phyloP scores from a whole-genome alignment of 2,329 filamentous ascomycete genomes.

The Colletotrichum scovillei region DNA sequence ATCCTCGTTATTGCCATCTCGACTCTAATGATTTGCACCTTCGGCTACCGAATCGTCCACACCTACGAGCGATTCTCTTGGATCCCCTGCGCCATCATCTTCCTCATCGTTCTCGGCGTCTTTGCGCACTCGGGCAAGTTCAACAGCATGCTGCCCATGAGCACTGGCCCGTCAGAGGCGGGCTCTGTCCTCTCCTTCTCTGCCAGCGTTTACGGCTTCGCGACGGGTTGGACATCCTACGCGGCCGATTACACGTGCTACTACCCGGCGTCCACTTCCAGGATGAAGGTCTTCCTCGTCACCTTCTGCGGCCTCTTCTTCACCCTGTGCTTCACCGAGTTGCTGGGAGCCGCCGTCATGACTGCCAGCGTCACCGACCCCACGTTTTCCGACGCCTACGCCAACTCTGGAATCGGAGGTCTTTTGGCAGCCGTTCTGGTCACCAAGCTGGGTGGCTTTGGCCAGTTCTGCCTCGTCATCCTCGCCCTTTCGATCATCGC shows the following conservation, averaged over 20 bases:
- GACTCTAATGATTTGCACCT: conserved; percentile 77
- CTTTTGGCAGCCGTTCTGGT: conserved; percentile 74
- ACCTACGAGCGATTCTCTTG: conserved; percentile 80
- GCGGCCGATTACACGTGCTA: conserved; percentile 86
- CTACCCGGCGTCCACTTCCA: conserved; percentile 71
- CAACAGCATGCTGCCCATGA: conserved; percentile 65
- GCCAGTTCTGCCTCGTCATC: conserved; percentile 77
- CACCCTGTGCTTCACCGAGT: conserved; percentile 79
- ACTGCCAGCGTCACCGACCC: conserved; percentile 65
- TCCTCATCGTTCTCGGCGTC: conserved; percentile 76
- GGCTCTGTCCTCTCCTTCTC: conserved; percentile 74
- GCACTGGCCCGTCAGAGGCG: conserved; percentile 67
- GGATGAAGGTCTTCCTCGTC: conserved; percentile 73
- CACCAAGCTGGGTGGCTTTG: conserved; percentile 73
- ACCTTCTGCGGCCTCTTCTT: conserved; percentile 77
- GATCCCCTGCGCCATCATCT: conserved; percentile 79
- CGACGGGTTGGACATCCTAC: conserved; percentile 79
- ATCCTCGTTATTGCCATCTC: conserved; percentile 81
- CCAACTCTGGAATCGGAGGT: conserved; percentile 66
- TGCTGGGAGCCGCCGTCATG: conserved; percentile 77
- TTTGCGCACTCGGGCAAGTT: conserved; percentile 77
- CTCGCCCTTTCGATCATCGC: conserved; percentile 75
- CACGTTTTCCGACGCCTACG: conserved; percentile 61
- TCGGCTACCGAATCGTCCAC: conserved; percentile 82
- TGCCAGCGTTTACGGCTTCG: conserved; percentile 74